These are phyloP conservation scores for Hymenoscyphus infarciens DNA, from an alignment of 2,329 filamentous ascomycete genomes.

Conservation along the genomic window DNA sequence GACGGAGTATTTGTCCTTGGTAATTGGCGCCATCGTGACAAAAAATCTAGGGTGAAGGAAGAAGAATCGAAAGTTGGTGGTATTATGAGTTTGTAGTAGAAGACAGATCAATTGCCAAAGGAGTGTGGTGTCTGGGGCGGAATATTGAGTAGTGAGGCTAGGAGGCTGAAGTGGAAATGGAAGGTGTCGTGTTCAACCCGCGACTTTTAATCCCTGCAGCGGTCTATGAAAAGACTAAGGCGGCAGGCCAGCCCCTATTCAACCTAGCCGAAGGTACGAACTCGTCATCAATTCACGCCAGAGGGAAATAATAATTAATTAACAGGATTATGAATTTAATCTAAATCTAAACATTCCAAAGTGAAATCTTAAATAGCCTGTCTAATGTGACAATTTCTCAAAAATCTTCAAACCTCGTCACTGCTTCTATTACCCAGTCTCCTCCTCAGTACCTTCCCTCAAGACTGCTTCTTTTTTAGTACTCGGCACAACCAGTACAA, in stretches of 20 bases:
- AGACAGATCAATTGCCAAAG: slow-evolving; percentile 5
- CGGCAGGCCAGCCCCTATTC: neutral
- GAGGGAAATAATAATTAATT: no score
- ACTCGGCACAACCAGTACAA: slow-evolving; percentile 35
- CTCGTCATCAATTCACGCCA: no score
- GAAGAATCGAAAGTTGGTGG: neutral
- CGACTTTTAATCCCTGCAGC: neutral
- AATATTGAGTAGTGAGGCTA: neutral
- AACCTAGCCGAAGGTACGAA: no score
- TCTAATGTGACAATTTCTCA: no score
- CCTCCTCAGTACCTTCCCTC: no score
- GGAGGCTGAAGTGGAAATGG: neutral
- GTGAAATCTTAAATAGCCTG: no score
- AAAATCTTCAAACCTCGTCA: no score
- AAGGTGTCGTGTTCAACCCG: neutral
- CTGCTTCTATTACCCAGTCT: no score
- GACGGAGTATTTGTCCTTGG: slow-evolving; percentile 85
- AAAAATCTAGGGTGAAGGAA: neutral
- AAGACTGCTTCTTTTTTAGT: no score
- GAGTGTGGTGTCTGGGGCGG: slow-evolving; percentile 1
- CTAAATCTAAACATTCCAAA: no score
- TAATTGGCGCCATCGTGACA: slow-evolving; percentile 11
- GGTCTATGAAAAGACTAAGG: neutral
- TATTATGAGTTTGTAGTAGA: slow-evolving; percentile 5
- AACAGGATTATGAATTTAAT: no score